These are phyloP conservation scores for Mycena capillaripes DNA, from an alignment of 768 basidiomycete genomes.

Conservation along the genomic window DNA sequence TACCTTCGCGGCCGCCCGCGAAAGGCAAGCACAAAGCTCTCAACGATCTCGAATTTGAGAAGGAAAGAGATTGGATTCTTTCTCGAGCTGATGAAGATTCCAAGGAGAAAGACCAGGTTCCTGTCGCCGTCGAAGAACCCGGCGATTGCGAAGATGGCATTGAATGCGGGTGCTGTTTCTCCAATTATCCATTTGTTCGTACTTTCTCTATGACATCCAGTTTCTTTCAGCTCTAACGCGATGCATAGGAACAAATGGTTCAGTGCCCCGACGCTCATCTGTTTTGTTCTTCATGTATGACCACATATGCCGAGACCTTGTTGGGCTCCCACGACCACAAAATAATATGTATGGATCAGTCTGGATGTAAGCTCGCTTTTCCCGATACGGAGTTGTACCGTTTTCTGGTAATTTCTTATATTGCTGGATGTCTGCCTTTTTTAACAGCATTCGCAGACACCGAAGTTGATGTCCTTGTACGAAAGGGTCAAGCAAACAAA, in stretches of 20 bases:
- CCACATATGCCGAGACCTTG: conserved; percentile 73
- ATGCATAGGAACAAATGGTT: conserved; percentile 79
- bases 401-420: conserved; percentile 57
- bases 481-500: conserved; percentile 82
- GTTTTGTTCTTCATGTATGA: conserved; percentile 85
- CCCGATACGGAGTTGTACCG: conserved; percentile 77
- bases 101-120: conserved; percentile 42
- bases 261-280: conserved; percentile 93
- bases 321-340: conserved; percentile 74
- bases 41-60: conserved; percentile 61
- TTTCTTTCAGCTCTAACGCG: conserved; percentile 1
- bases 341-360: conserved; percentile 88
- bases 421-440: not conserved
- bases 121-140: conserved; percentile 54
- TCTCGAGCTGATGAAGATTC: conserved; percentile 43
- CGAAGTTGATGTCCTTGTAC: conserved; percentile 78
- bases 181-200: conserved; percentile 78
- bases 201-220: not conserved
- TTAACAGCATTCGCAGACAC: conserved; percentile 42
- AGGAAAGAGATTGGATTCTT: conserved; percentile 64
- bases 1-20: conserved; percentile 44
- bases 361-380: conserved; percentile 78
- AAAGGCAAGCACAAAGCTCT: conserved; percentile 58
- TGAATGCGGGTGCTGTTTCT: conserved; percentile 93
- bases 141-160: conserved; percentile 71